Evolutionary conservation across 768 basidiomycete genomes (phyloP), one percentile per base, ranked within the genome.

Genomic region (Hydnomerulius pinastri): DNA sequence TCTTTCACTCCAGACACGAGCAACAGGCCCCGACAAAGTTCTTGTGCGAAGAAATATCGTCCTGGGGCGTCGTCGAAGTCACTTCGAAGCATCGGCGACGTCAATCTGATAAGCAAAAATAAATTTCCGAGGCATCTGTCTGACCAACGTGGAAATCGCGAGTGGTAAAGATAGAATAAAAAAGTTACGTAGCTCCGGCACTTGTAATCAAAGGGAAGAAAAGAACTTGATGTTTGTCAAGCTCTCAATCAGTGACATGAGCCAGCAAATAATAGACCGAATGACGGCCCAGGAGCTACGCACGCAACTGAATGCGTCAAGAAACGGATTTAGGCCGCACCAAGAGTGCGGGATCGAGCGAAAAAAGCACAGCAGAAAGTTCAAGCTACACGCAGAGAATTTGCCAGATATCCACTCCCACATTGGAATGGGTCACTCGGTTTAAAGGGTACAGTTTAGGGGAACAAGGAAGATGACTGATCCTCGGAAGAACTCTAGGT

Each of bases 91-190:
- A 53, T 29, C 28, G 27, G 46, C 10, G 27, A 15, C 27, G 40
- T 42, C 35, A 43, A 43, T 53, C 35, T 53, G 28, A 42, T 21
- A 23, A 13, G 28, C 21, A 41, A 33, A n/a, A 28, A 24, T 17
- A 33, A 13, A 30, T 23, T 17, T 35, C 33, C 33, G 11, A 17
- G 33, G 5, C 12, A 35, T 35, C 17, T 35, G 33, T 4, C 33
- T 35, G 33, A 35, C 33, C 33, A 5, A 17, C 12, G 33, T 12
- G 21, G 4, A 23, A 13, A 20, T 25, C 38, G 8, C 23, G 6
- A 33, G 32, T 33, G 32, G 32, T 33, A n/a, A 33, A 33, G 32
- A n/a, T n/a, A 33, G n/a, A 33, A 33, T 33, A 33, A 6, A n/a
- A 6, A 6, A 33, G 1, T 33, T 33, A 33, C 32, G n/a, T 33